Conservation (phyloP, 768 basidiomycete genomes). For the Boletus patriciae region DNA sequence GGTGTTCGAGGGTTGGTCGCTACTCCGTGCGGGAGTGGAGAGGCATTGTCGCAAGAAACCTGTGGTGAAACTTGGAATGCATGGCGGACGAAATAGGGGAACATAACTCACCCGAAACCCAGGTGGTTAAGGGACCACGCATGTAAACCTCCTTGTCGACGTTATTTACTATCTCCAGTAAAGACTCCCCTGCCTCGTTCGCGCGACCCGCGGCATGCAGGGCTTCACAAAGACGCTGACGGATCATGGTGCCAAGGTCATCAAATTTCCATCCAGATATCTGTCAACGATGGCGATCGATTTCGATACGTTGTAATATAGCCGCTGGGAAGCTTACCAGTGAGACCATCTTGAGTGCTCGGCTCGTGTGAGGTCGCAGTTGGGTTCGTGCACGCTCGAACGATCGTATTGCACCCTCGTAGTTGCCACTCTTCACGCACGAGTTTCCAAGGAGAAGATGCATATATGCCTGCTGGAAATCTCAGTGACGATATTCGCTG, state of each 20-base stretch:
- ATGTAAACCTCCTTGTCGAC: neutral
- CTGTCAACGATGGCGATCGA: neutral
- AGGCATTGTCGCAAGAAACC: neutral
- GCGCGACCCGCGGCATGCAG: neutral
- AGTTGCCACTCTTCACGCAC: too few species aligned
- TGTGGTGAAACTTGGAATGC: neutral
- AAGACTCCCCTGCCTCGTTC: neutral
- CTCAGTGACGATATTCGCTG: neutral
- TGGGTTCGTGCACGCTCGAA: too few species aligned
- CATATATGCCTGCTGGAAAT: too few species aligned
- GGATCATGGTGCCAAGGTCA: neutral
- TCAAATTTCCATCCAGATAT: constrained; percentile 8
- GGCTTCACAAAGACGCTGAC: neutral
- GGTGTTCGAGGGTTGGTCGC: too few species aligned
- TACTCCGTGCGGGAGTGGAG: neutral
- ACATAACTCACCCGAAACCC: neutral
- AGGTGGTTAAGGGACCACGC: neutral
- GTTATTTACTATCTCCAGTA: neutral
- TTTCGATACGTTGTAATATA: neutral
- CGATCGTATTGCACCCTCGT: too few species aligned
- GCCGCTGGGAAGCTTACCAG: too few species aligned
- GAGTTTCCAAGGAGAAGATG: too few species aligned
- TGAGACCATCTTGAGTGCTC: too few species aligned
- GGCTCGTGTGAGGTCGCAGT: too few species aligned
- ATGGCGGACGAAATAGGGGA: neutral